Evolutionary conservation across 208 protist genomes (phyloP).

Genomic region (Leishmania aethiopica): DNA sequence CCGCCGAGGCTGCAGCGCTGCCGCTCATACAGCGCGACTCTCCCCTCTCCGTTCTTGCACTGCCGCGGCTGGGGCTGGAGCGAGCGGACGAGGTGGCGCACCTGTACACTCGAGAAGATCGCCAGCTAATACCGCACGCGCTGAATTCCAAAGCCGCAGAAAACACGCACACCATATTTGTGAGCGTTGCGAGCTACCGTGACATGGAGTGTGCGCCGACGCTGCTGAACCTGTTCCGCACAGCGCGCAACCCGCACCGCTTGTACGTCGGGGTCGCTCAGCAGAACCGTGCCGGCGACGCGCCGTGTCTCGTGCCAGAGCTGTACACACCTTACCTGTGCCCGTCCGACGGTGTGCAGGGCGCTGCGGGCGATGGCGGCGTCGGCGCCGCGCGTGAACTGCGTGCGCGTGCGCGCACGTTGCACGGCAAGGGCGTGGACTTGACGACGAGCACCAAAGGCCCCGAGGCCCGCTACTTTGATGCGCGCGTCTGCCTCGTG

Average conservation of each 20-base stretch:
- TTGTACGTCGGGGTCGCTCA: constrained; percentile 89
- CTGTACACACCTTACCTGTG: constrained; percentile 32
- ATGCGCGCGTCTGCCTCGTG: constrained; percentile 51
- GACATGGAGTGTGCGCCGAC: constrained; percentile 85
- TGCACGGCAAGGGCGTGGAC: constrained; percentile 7
- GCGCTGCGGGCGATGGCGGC: neutral
- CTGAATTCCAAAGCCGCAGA: constrained; percentile 11
- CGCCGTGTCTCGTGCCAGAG: constrained; percentile 47
- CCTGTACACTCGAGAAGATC: constrained; percentile 15
- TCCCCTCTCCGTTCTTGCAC: constrained; percentile 19
- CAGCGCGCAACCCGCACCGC: constrained; percentile 67
- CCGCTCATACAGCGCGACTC: constrained; percentile 1
- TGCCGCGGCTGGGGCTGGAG: constrained; percentile 8
- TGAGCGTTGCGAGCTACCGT: constrained; percentile 89
- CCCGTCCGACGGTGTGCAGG: neutral
- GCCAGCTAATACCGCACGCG: constrained; percentile 15
- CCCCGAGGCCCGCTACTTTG: constrained; percentile 7
- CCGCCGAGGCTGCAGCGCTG: neutral
- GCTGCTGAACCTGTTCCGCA: constrained; percentile 66
- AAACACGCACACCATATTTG: constrained; percentile 72
- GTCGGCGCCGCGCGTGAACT: constrained; percentile 11
- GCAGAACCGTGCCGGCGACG: constrained; percentile 52
- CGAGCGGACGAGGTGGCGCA: constrained; percentile 20
- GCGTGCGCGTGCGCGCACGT: neutral
- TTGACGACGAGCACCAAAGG: neutral